phyloP scores from a whole-genome alignment of 352 stramenopile genomes.

The Globisporangium echinulatum region DNA sequence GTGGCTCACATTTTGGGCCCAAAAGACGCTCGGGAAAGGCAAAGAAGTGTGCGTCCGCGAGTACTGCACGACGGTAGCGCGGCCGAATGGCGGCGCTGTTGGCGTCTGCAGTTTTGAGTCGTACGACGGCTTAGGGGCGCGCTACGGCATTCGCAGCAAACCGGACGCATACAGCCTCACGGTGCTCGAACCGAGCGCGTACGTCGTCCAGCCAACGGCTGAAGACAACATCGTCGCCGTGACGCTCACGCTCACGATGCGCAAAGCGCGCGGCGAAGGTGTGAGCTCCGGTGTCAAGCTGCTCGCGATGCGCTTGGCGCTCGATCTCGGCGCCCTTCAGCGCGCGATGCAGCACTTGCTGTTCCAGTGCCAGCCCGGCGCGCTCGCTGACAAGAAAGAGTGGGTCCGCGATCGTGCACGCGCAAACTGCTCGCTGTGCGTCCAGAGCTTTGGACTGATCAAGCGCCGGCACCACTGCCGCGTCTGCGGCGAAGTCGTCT shows the following conservation, averaged over 20 bases:
- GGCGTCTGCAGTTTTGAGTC: slow-evolving; percentile 75
- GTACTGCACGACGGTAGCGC: slow-evolving; percentile 61
- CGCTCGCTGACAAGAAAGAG: slow-evolving; percentile 55
- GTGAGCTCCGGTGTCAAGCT: slow-evolving; percentile 68
- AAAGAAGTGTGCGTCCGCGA: slow-evolving; percentile 83
- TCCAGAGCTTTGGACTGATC: slow-evolving; percentile 76
- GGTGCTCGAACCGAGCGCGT: slow-evolving; percentile 67
- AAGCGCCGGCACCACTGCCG: slow-evolving; percentile 82
- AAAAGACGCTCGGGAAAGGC: slow-evolving; percentile 65
- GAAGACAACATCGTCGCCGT: slow-evolving; percentile 64
- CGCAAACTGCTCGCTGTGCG: slow-evolving; percentile 74
- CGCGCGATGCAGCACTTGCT: slow-evolving; percentile 61
- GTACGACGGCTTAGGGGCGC: slow-evolving; percentile 70
- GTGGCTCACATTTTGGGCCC: slow-evolving; percentile 73
- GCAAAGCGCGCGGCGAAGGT: slow-evolving; percentile 67
- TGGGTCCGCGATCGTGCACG: slow-evolving; percentile 79
- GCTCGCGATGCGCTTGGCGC: slow-evolving; percentile 52
- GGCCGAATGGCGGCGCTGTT: slow-evolving; percentile 51
- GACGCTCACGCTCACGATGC: slow-evolving; percentile 71
- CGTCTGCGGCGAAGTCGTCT: slow-evolving; percentile 85
- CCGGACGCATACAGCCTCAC: slow-evolving; percentile 75
- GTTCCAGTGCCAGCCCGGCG: slow-evolving; percentile 58
- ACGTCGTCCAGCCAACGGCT: slow-evolving; percentile 61
- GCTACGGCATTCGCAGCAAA: slow-evolving; percentile 66
- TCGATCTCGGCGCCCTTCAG: slow-evolving; percentile 51